Evolutionary conservation across 2,329 filamentous ascomycete genomes (phyloP).

Genomic region (Neocatenulostroma microsporum): DNA sequence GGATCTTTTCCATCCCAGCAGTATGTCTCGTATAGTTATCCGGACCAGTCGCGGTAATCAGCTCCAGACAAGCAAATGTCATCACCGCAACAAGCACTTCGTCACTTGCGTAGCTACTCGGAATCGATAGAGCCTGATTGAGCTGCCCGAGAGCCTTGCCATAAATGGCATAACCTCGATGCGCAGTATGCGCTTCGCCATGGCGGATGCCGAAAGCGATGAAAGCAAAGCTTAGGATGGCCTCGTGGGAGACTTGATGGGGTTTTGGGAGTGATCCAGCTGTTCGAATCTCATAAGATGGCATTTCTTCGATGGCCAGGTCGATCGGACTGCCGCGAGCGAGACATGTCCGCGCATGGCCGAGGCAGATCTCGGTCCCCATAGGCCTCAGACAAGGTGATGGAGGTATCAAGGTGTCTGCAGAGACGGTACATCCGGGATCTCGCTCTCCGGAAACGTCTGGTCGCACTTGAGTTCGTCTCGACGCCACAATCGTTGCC

Average conservation of each 20-base stretch:
- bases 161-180: neutral
- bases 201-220: constrained; percentile 1
- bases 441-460: too few species aligned
- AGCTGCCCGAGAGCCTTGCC: neutral
- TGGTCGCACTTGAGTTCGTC: neutral
- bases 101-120: neutral
- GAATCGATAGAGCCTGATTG: neutral
- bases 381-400: constrained; percentile 1
- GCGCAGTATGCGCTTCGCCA: neutral
- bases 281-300: neutral
- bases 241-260: too few species aligned
- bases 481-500: neutral
- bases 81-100: neutral
- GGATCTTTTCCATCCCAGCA: neutral
- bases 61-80: neutral
- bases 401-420: neutral
- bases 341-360: constrained; percentile 1
- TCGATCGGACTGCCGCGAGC: neutral
- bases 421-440: too few species aligned
- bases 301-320: neutral
- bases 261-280: too few species aligned
- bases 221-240: constrained; percentile 2
- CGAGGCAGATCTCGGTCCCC: constrained; percentile 1
- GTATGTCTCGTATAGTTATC: neutral
- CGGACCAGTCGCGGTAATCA: neutral